Evolutionary conservation across 2,329 filamentous ascomycete species (phyloP), one percentile per base, ranked within the genome.

Genomic region (Arachnopeziza araneosa): DNA sequence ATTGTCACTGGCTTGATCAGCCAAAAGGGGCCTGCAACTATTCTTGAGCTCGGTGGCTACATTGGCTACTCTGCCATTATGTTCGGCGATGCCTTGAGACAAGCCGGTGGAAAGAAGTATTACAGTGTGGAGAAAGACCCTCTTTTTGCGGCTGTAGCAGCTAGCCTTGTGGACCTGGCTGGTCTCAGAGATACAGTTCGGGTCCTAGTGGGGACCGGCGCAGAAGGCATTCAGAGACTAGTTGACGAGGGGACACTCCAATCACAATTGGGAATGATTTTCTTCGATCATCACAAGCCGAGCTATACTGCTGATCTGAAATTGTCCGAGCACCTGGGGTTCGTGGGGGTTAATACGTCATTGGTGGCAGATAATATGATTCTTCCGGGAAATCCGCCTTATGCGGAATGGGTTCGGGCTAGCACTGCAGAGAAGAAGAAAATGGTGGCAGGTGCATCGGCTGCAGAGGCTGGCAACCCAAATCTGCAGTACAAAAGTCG

Each of bases 31-130:
- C 89, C 89, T 0, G 73, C 83, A 58, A 79, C 79, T 2, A 90
- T 92, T 84, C 83, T 93, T 54, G 90, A 96, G 71, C 80, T 95
- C 0, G 90, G 91, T 53, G 88, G 89, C 55, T 95, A 93, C 73
- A 81, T 92, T 22, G 90, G 90, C 50, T 95, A 93, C 77, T 93
- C 90, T 0, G 86, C 87, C 61, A 85, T 95, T 62, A 78, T 91
- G 1, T 93, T 93, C 69, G 88, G 84, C 52, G 79, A 84, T 44
- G 85, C 87, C 0, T 76, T 90, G 19, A 82, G 82, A 60, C 78
- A 80, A 55, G 81, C 80, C 2, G 88, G 87, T 12, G 88, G 88
- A 2, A 78, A 80, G 65, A 76, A 78, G 24, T 93, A 91, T 75
- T 86, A 83, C 71, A 89, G 85, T 67, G 76, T 95, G 7, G 91